These are phyloP conservation scores for Apocynum venetum DNA, from an alignment of 257 asterid species.

Conservation along the genomic window DNA sequence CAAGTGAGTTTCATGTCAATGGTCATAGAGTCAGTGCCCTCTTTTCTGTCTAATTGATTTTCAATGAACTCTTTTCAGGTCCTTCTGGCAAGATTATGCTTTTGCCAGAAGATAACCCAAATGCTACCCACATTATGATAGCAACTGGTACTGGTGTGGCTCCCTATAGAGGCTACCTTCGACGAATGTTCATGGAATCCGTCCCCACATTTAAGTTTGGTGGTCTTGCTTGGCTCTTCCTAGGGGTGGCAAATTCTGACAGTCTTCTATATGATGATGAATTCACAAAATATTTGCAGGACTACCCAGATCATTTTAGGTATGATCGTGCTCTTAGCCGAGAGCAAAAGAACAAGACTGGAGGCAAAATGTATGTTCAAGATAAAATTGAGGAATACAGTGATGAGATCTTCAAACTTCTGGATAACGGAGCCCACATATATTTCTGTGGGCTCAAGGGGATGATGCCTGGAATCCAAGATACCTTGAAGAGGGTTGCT, in stretches of 20 bases:
- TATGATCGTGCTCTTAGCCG: conserved; percentile 87
- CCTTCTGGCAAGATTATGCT: conserved; percentile 99
- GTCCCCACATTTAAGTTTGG: conserved; percentile 72
- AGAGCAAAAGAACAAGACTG: conserved; percentile 75
- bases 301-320: conserved; percentile 75
- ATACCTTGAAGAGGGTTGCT: conserved; percentile 81
- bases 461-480: conserved; percentile 99
- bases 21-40: background rate
- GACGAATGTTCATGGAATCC: conserved; percentile 92
- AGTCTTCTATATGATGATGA: conserved; percentile 87
- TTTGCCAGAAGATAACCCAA: conserved; percentile 83
- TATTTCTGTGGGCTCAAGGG: conserved; percentile 97
- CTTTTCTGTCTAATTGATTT: background rate
- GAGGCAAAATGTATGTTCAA: conserved; percentile 98
- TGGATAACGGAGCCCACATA: conserved; percentile 86
- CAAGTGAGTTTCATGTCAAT: conserved; percentile 1
- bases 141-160: conserved; percentile 99
- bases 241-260: conserved; percentile 88
- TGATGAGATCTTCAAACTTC: conserved; percentile 74
- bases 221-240: conserved; percentile 98
- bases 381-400: conserved; percentile 96
- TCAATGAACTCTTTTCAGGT: conserved; percentile 40
- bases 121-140: conserved; percentile 89
- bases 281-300: conserved; percentile 65
- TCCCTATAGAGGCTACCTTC: conserved; percentile 88